These are phyloP conservation scores for Saccharomycopsis sp. DNA, from an alignment of 805 yeast species.

Conservation along the genomic window DNA sequence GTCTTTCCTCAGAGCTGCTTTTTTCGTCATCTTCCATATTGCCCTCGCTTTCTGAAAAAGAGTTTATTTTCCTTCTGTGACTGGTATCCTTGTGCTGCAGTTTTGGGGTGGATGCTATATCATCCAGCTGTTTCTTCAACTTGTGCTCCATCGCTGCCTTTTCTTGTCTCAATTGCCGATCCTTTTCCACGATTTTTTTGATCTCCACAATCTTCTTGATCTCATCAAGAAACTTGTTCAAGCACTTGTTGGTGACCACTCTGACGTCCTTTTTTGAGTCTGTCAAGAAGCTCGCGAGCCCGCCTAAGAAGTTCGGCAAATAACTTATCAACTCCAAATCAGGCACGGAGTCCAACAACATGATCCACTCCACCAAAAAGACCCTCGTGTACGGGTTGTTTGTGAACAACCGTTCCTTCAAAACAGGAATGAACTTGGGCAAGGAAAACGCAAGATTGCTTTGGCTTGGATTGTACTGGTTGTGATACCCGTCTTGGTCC, in stretches of 20 bases:
- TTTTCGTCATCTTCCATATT: conserved; percentile 1
- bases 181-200: conserved; percentile 40
- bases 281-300: conserved; percentile 67
- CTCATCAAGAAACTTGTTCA: conserved; percentile 71
- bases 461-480: conserved; percentile 48
- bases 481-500: conserved; percentile 48
- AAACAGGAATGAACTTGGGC: conserved; percentile 81
- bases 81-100: too few species aligned
- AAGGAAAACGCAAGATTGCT: conserved; percentile 65
- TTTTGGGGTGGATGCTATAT: too few species aligned
- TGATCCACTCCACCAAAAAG: conserved; percentile 89
- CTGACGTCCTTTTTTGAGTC: conserved; percentile 83
- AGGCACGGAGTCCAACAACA: conserved; percentile 86
- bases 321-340: conserved; percentile 81
- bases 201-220: conserved; percentile 69
- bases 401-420: conserved; percentile 84
- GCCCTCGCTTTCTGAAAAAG: conserved; percentile 8
- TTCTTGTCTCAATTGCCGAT: conserved; percentile 21
- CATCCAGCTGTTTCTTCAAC: not conserved
- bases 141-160: conserved; percentile 7
- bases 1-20: conserved; percentile 5
- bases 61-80: too few species aligned
- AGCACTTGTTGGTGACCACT: conserved; percentile 69
- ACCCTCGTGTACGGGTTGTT: conserved; percentile 88
- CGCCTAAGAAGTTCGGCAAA: conserved; percentile 83